Evolutionary conservation across 78 protist genomes (phyloP).

Genomic region (Isochrysis galbana): DNA sequence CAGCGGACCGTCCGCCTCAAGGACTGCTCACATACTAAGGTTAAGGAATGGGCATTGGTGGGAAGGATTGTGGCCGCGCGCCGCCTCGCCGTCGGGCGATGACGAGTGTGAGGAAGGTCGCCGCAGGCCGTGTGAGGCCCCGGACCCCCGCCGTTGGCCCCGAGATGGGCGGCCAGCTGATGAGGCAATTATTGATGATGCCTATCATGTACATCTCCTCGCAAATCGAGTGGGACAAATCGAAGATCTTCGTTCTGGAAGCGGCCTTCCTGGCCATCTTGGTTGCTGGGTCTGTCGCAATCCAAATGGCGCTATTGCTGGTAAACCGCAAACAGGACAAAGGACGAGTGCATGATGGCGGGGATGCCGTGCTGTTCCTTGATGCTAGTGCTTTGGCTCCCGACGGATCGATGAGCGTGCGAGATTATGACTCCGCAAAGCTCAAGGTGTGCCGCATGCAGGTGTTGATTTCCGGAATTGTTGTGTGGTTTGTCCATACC

Average conservation of each 20-base stretch:
- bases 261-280: neutral
- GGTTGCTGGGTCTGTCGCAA: neutral
- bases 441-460: neutral
- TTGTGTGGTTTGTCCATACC: neutral
- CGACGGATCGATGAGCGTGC: neutral
- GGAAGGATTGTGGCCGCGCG: no score
- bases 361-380: neutral
- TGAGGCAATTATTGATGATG: no score
- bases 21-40: no score
- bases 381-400: neutral
- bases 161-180: no score
- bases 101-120: no score
- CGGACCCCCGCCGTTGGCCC: no score
- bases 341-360: neutral
- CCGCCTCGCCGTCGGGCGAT: no score
- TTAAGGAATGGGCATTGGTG: no score
- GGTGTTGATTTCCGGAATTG: neutral
- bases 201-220: neutral
- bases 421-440: neutral
- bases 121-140: no score
- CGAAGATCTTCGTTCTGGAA: neutral
- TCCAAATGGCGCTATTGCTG: neutral
- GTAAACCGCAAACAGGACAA: neutral
- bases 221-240: neutral
- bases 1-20: no score